Base-by-base conservation (phyloP, 345 rosid species). In the Eucalyptus grandis region DNA sequence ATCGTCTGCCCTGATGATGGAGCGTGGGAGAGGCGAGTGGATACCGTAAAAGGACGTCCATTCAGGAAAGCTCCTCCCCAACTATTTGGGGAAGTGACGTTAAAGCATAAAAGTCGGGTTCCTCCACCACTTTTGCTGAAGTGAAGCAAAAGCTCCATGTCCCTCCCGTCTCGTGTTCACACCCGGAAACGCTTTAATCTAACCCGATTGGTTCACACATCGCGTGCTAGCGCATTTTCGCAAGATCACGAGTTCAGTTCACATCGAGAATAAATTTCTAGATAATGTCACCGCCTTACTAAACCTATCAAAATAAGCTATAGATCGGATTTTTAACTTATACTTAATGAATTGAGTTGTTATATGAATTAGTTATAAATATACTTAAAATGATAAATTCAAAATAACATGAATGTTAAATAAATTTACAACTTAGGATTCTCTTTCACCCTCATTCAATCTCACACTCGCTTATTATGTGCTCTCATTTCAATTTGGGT, bases 141-240 rank as follows among this genome's bases (percentile, higher is more conserved):
- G 83, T 37, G 22, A 72, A 72, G 82, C 27, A 37, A 72, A 19
- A 6, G 26, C 82, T 72, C 13, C 6, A 34, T 2, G 40, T 19
- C 82, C 5, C 5, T 37, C 27, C 46, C 3, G 24, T 37, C 82
- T 10, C 46, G 27, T 24, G 46, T 37, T 72, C 83, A 72, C 83
- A 72, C 46, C 14, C 46, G 83, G 26, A 21, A 72, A 7, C 3
- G 22, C 46, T 19, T 43, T 21, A 72, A 37, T 24, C 26, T 5
- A 72, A 37, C 46, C 14, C 27, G 26, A 72, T n/a, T 14, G 37
- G 11, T 65, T 65, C 77, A 8, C 1, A 14, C 6, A 1, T 65
- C 3, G 21, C 77, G 1, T 10, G 27, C 26, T 10, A 8, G 7
- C 27, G 2, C 11, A 3, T 19, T 37, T 21, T 37, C 3, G 7